Percentiles rank a stretch among this genome's conserved stretches.
These are phyloP conservation scores for Isoetes engelmannii DNA, from an alignment of 83 land plant genomes.

Conservation along the genomic window DNA sequence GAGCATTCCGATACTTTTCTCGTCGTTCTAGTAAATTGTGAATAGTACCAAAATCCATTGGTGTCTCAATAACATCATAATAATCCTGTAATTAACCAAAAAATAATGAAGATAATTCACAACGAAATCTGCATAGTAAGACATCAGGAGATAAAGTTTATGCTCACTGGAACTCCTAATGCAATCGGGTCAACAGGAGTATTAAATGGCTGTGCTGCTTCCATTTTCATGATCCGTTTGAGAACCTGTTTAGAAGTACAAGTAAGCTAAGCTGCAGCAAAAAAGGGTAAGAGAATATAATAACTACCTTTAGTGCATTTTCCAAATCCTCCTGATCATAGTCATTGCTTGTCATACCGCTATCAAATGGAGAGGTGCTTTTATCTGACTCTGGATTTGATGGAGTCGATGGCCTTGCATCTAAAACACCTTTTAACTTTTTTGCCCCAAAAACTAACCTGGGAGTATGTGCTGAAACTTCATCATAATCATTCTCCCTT, in stretches of 20 bases:
- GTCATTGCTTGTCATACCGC: not conserved
- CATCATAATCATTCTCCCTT: not conserved
- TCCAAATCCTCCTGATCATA: not conserved
- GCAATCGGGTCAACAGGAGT: slow-evolving; percentile 81
- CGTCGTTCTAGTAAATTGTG: slow-evolving; percentile 61
- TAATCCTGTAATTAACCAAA: slow-evolving; percentile 49
- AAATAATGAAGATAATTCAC: not conserved
- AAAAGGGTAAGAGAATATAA: not conserved
- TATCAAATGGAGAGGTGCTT: not conserved
- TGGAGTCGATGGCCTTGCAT: not conserved
- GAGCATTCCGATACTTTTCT: slow-evolving; percentile 54
- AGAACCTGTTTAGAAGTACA: slow-evolving; percentile 29
- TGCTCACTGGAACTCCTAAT: slow-evolving; percentile 81
- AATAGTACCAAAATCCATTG: slow-evolving; percentile 98
- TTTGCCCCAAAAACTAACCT: not conserved
- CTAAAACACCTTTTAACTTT: not conserved
- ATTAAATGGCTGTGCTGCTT: slow-evolving; percentile 93
- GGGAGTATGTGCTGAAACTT: slow-evolving; percentile 2
- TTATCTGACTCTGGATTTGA: not conserved
- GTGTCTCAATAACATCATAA: slow-evolving; percentile 72
- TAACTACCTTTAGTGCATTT: slow-evolving; percentile 2
- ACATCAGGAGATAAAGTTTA: not conserved
- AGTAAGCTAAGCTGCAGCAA: not conserved
- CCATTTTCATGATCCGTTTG: slow-evolving; percentile 94
- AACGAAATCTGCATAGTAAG: not conserved